phyloP scores from a whole-genome alignment of 345 rosid genomes.

The Citrus sinensis region DNA sequence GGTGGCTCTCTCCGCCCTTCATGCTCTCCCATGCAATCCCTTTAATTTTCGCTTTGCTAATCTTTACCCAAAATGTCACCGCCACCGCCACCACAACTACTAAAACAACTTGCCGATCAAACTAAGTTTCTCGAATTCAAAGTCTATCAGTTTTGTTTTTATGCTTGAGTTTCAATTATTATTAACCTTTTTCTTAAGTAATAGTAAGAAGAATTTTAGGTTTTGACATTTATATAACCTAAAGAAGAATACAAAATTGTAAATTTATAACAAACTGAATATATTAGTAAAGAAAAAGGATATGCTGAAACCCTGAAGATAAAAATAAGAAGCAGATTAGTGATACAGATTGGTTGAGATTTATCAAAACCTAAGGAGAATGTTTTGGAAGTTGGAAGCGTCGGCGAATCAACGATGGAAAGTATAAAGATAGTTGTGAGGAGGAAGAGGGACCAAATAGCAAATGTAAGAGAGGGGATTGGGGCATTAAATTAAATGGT shows the following conservation, averaged over 20 bases:
- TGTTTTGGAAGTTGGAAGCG: neutral
- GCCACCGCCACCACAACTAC: conserved; percentile 4
- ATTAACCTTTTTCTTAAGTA: neutral
- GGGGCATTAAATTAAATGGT: conserved; percentile 5
- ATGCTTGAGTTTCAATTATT: neutral
- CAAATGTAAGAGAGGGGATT: neutral
- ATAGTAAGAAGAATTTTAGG: neutral
- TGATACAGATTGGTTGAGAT: conserved; percentile 7
- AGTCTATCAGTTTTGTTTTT: neutral
- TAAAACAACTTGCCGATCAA: neutral
- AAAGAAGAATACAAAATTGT: neutral
- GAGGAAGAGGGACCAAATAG: conserved; percentile 5
- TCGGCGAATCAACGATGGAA: conserved; percentile 20
- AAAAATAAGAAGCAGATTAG: neutral
- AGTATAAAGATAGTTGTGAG: neutral
- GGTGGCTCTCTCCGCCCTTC: conserved; percentile 72
- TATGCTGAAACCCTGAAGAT: conserved; percentile 12
- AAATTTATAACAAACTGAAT: neutral
- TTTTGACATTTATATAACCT: neutral
- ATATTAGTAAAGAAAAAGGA: neutral
- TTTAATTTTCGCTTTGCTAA: conserved; percentile 8
- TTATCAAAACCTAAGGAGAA: conserved; percentile 16
- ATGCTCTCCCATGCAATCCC: conserved; percentile 82
- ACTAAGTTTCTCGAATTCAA: neutral
- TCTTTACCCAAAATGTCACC: conserved; percentile 15